Conservation (phyloP, 78 protist species). For the Polysphondylium violaceum region DNA sequence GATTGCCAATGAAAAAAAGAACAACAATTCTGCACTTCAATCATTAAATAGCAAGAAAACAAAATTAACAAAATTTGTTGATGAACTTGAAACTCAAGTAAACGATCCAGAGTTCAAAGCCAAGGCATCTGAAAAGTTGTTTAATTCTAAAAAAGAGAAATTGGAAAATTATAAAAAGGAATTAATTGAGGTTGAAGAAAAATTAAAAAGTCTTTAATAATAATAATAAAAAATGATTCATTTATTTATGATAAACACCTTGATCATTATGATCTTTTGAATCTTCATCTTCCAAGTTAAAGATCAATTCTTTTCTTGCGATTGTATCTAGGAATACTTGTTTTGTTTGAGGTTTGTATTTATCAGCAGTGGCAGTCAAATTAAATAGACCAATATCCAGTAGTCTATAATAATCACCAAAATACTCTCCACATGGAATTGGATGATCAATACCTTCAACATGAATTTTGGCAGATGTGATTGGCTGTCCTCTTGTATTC, state of each 20-base stretch:
- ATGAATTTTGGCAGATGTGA: constrained; percentile 2
- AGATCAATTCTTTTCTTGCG: background rate
- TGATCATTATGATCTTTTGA: too few species aligned
- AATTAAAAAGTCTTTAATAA: background rate
- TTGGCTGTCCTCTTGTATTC: background rate
- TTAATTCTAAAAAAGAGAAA: constrained; percentile 14
- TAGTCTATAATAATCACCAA: constrained; percentile 48
- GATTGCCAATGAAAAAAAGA: background rate
- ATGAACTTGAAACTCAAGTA: constrained; percentile 24
- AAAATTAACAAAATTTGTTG: constrained; percentile 20
- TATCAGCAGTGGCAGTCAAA: background rate
- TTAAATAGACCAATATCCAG: constrained; percentile 52
- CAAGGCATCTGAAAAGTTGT: constrained; percentile 44
- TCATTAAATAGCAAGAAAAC: constrained; percentile 3
- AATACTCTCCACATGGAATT: background rate
- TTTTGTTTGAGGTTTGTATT: constrained; percentile 13
- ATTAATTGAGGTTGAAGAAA: constrained; percentile 1
- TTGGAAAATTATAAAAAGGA: constrained; percentile 25
- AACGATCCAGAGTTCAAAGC: constrained; percentile 40
- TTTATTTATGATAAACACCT: background rate
- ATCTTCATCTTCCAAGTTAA: background rate
- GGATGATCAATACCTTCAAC: background rate
- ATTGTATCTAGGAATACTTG: constrained; percentile 1
- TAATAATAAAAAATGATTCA: background rate
- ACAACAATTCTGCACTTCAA: background rate